Evolutionary conservation across 352 stramenopile genomes (phyloP), one percentile per base, ranked within the genome.

Genomic region (Phytophthora tubulina): DNA sequence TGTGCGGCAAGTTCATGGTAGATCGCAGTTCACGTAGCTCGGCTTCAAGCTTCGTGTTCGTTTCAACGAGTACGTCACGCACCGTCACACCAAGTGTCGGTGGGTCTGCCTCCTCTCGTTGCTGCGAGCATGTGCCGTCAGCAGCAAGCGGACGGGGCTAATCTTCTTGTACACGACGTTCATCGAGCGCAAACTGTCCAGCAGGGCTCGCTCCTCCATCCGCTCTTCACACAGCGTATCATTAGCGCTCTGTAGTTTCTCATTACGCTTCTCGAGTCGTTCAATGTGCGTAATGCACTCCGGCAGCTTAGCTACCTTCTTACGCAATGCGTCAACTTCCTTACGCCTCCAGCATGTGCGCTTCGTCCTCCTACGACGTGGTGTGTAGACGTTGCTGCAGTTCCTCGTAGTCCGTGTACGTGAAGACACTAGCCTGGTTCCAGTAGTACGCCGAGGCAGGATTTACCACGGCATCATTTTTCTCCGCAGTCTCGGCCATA

Each of bases 91-190:
- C 76, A 3, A 79, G 31, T 14, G 42, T 58, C 33, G 82, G 69
- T 4, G 68, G 41, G 31, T 69, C 55, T 41, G 46, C 53, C 10
- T 70, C 48, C 27, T 82, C 68, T 11, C 50, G 58, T 1, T 79
- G 63, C 33, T 72, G 63, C 6, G 46, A 63, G 38, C 72, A 70
- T 5, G 65, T 63, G 42, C 66, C 75, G 32, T 81, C 76, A 3
- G 55, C 60, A 4, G 72, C 73, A 67, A 90, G 86, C 11, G 81
- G 72, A 8, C 78, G 72, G 11, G 84, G 84, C 54, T 91, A 30
- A 90, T 89, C 83, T 89, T 83, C 76, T 90, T 92, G 63, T 92
- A 92, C 70, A 88, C 86, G 1, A 87, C 50, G 45, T 86, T 88
- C 75, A 90, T 89, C 3, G 82, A 82, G 10, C 79, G 80, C 3